Base-by-base conservation (phyloP, 2,329 filamentous ascomycete species). In the Aspergillus hiratsukae region DNA sequence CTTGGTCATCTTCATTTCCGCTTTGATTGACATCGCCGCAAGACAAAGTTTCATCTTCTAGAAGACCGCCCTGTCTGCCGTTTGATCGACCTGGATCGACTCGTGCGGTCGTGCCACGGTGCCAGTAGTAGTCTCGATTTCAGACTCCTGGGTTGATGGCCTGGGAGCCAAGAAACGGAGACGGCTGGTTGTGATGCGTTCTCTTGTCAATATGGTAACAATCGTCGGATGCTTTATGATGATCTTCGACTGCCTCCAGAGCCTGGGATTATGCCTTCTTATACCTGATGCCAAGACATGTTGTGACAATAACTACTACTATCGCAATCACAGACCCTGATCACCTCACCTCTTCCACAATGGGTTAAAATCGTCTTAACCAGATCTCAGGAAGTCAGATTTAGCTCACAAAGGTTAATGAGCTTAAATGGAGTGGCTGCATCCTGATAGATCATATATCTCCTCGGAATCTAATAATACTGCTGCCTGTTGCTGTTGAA, bases 251-350 rank as follows among this genome's bases (percentile, higher is more conserved):
- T 35, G 21, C n/a, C 10, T 53, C 35, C 50, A 31, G 31, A 52
- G 46, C 19, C 48, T 41, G 50, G 52, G 37, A 37, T 45, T 27
- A 28, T 46, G 51, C 53, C 55, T 57, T 58, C 63, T 59, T 63
- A 61, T 58, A 60, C 23, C 19, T 35, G 46, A 45, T 58, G 62
- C 62, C 62, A 65, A 65, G 61, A 59, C 27, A 56, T 57, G 60
- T 57, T 57, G 56, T 64, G 58, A 62, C 55, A 45, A 51, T 53
- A 35, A 28, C 52, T 49, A 49, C 41, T 9, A 57, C 50, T 60
- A 58, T 71, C 69, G 69, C 69, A 64, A 72, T 72, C 59, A 58
- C 53, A 56, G 57, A 57, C 53, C 59, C 57, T 54, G 54, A 71
- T 71, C 69, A 72, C 69, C 65, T 71, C 69, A 72, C 64, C 31